Evolutionary conservation across 768 basidiomycete species (phyloP).

Genomic region (Serendipita sp.): DNA sequence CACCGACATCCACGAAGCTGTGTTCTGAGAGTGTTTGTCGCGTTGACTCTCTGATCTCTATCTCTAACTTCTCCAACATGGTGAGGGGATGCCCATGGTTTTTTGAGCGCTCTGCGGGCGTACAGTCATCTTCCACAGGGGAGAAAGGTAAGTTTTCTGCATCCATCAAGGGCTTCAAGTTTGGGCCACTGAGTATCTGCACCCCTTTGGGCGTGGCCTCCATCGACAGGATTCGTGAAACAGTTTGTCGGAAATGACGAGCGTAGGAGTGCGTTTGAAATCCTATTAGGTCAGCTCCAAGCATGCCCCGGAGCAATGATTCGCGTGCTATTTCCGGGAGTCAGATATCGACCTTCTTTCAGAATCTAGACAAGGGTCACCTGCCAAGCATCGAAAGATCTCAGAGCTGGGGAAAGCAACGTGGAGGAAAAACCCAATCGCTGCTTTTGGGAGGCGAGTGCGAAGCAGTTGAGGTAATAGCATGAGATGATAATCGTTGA

Average conservation of each 20-base stretch:
- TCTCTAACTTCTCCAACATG: neutral
- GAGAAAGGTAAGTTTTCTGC: neutral
- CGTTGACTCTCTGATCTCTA: conserved; percentile 11
- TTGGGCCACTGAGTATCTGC: conserved; percentile 20
- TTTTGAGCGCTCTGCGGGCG: neutral
- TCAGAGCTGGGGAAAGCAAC: conserved; percentile 92
- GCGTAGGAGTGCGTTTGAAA: conserved; percentile 82
- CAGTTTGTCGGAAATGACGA: conserved; percentile 73
- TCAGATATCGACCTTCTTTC: neutral
- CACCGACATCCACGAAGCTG: conserved; percentile 67
- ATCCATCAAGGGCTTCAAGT: neutral
- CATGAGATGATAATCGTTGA: conserved; percentile 95
- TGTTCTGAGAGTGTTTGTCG: conserved; percentile 18
- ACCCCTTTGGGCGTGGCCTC: conserved; percentile 77
- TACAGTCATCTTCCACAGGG: neutral
- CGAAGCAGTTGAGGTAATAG: conserved; percentile 79
- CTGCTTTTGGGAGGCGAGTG: conserved; percentile 39
- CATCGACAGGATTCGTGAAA: conserved; percentile 57
- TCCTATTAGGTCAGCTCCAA: conserved; percentile 85
- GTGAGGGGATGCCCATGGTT: neutral
- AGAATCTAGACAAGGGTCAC: neutral
- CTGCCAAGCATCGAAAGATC: conserved; percentile 82
- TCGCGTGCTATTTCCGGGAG: conserved; percentile 17
- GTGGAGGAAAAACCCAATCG: conserved; percentile 91
- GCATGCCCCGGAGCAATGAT: conserved; percentile 66